Evolutionary conservation across 2,329 filamentous ascomycete genomes (phyloP).

Genomic region (Hysterium pulicare): DNA sequence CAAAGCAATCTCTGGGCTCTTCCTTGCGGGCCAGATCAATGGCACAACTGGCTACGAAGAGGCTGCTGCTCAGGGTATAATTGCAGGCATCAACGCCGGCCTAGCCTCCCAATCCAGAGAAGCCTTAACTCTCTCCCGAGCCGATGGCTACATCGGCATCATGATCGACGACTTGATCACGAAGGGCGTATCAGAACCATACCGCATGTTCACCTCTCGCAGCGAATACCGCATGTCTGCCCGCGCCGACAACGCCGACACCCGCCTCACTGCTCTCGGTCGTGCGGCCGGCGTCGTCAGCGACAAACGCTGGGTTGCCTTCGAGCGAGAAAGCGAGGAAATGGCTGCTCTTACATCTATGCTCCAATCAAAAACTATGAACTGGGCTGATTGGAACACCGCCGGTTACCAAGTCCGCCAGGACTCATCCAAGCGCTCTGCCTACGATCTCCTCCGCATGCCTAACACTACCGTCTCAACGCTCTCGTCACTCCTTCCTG

Average conservation of each 20-base stretch:
- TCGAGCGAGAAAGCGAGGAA: constrained; percentile 61
- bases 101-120: constrained; percentile 66
- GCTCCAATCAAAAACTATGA: constrained; percentile 58
- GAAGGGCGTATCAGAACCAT: constrained; percentile 94
- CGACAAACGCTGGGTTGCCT: constrained; percentile 73
- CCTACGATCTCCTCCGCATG: constrained; percentile 75
- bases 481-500: constrained; percentile 58
- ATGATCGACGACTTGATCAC: constrained; percentile 98
- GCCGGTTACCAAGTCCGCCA: constrained; percentile 66
- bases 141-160: constrained; percentile 94
- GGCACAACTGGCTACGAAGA: constrained; percentile 98
- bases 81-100: constrained; percentile 92
- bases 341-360: constrained; percentile 63
- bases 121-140: constrained; percentile 68
- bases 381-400: constrained; percentile 63
- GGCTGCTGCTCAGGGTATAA: constrained; percentile 85
- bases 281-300: constrained; percentile 72
- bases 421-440: constrained; percentile 65
- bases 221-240: constrained; percentile 94
- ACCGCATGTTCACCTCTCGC: constrained; percentile 95
- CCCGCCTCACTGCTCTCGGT: constrained; percentile 76
- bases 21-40: constrained; percentile 94
- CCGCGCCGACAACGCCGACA: constrained; percentile 90
- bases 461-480: constrained; percentile 52
- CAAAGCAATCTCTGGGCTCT: constrained; percentile 84